These are phyloP conservation scores for Cokeromyces recurvatus DNA, from an alignment of 371 early-diverging fungal genomes.

Conservation along the genomic window DNA sequence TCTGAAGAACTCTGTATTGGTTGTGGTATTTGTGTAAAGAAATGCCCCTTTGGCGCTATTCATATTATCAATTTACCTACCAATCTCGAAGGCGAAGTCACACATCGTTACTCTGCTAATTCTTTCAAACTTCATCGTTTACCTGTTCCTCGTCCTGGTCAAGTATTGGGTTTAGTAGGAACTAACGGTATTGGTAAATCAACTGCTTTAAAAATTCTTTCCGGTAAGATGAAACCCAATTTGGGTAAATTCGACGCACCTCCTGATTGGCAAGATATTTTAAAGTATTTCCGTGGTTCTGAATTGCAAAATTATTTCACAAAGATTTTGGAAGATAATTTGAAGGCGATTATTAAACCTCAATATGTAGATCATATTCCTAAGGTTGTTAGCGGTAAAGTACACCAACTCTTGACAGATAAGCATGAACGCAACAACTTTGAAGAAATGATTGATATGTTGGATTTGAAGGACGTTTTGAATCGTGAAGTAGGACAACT, in stretches of 20 bases:
- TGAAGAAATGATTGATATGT: slow-evolving; percentile 68
- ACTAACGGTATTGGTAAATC: slow-evolving; percentile 99
- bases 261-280: slow-evolving; percentile 97
- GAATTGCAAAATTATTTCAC: slow-evolving; percentile 99
- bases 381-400: slow-evolving; percentile 82
- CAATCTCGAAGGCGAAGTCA: slow-evolving; percentile 93
- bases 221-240: slow-evolving; percentile 98
- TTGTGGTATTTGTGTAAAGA: slow-evolving; percentile 99
- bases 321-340: slow-evolving; percentile 94
- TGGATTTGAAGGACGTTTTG: slow-evolving; percentile 87
- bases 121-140: slow-evolving; percentile 99
- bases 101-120: slow-evolving; percentile 98
- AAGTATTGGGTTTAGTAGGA: slow-evolving; percentile 98
- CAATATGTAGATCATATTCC: slow-evolving; percentile 99
- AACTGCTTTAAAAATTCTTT: slow-evolving; percentile 97
- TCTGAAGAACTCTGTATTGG: slow-evolving; percentile 99
- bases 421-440: slow-evolving; percentile 76
- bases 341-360: slow-evolving; percentile 95
- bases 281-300: slow-evolving; percentile 97
- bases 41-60: slow-evolving; percentile 99
- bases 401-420: slow-evolving; percentile 69
- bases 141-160: slow-evolving; percentile 97
- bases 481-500: slow-evolving; percentile 88
- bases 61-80: slow-evolving; percentile 99
- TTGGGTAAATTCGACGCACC: slow-evolving; percentile 86